Percentiles rank a stretch among this genome's conserved stretches.
Conservation (phyloP, 306 rosid genomes). For the Cucurbita moschata region DNA sequence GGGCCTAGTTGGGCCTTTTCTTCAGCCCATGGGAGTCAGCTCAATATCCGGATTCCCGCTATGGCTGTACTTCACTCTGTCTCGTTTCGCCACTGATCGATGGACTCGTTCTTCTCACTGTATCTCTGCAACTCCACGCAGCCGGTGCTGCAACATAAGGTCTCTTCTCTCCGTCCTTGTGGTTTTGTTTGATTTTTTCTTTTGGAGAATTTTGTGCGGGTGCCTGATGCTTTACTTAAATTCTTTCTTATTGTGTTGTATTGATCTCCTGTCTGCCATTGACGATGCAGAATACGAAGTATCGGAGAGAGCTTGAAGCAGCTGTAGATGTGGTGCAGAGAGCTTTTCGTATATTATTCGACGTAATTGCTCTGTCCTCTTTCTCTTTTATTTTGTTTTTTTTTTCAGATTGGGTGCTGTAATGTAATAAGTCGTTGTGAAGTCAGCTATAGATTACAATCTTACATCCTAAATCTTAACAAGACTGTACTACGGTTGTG, state of each 20-base stretch:
- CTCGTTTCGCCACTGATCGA: slow-evolving; percentile 31
- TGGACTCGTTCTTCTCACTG: slow-evolving; percentile 9
- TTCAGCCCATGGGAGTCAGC: not conserved
- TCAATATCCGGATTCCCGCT: not conserved
- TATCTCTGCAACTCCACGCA: slow-evolving; percentile 2
- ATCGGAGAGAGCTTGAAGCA: slow-evolving; percentile 52
- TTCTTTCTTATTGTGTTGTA: not conserved
- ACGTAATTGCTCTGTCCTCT: slow-evolving; percentile 20
- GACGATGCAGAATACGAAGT: slow-evolving; percentile 31
- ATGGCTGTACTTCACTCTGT: slow-evolving; percentile 29
- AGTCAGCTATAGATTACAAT: not conserved
- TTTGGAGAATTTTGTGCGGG: not conserved
- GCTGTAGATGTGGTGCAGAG: slow-evolving; percentile 54
- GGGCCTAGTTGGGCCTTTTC: not conserved
- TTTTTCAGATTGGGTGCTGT: not conserved
- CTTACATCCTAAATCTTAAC: not conserved
- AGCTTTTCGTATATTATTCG: slow-evolving; percentile 51
- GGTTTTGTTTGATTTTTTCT: not conserved
- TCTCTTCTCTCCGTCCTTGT: slow-evolving; percentile 14
- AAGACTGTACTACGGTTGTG: not conserved
- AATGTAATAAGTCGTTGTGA: not conserved
- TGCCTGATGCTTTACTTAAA: not conserved
- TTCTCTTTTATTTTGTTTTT: not conserved
- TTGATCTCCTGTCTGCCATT: slow-evolving; percentile 35
- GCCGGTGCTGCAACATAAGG: slow-evolving; percentile 29